Base-by-base conservation (phyloP, 805 yeast genomes). In the Ogataea kodamae region DNA sequence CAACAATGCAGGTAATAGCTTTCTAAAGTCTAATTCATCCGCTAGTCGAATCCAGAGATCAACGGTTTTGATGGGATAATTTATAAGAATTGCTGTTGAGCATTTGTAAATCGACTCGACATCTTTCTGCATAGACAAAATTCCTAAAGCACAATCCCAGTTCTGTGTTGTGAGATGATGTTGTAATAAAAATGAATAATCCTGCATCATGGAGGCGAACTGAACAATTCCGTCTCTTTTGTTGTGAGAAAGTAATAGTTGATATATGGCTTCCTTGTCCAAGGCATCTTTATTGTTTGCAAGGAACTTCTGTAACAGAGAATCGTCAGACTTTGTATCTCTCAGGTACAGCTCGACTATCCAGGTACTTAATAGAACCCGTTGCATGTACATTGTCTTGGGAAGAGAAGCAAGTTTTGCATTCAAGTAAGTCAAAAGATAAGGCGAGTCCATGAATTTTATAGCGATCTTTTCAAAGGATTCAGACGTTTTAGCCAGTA, bases 31-130 rank as follows among this genome's bases (percentile, higher is more conserved):
- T 3, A 90, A 43, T 6, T 52, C 49, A 16, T 59, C 61, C 0
- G 67, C 49, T 25, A 79, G 54, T 31, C 78, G 70, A 50, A 84
- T 70, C 97, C 97, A 92, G 0, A 84, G 68, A 32, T 80, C 81
- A 2, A 85, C 76, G 0, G 96, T 86, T 9, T 68, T 70, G 18
- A 63, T 64, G 0, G 98, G 89, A 9, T 72, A 60, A 46, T 84
- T 83, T 2, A 77, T 64, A 32, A 92, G 55, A 22, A 92, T 56
- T 0, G 78, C 78, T 0, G 81, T 77, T 1, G 97, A 70, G 40
- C 78, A 77, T 41, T 73, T 72, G 59, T 87, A 85, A 5, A 83
- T 70, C 6, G 75, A 52, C 0, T 60, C 52, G 0, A 68, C 61
- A 24, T 71, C 70, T 24, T 69, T 67, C 25, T 72, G 65, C 22